phyloP scores from a whole-genome alignment of 2,329 filamentous ascomycete species.

The Beauveria scarabaeidicola region DNA sequence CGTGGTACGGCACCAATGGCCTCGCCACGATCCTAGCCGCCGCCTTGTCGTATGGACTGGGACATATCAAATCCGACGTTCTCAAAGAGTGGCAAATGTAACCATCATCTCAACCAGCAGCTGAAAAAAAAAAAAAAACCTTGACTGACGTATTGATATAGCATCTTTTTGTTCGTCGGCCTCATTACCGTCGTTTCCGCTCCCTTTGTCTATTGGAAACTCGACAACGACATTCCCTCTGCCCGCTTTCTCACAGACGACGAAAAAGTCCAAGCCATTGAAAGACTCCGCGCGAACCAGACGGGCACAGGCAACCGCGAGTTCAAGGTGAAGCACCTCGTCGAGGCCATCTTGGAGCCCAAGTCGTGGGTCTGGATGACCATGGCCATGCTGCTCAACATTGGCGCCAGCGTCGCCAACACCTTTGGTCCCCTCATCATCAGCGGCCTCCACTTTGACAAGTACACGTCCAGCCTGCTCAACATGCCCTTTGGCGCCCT shows the following conservation, averaged over 20 bases:
- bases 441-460: slow-evolving; percentile 50
- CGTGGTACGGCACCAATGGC: slow-evolving; percentile 60
- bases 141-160: background rate
- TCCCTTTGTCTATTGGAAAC: slow-evolving; percentile 49
- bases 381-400: slow-evolving; percentile 54
- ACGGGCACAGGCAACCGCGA: slow-evolving; percentile 65
- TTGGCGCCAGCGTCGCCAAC: slow-evolving; percentile 55
- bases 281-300: slow-evolving; percentile 64
- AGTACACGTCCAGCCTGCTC: slow-evolving; percentile 48
- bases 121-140: too few species aligned
- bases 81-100: slow-evolving; percentile 14
- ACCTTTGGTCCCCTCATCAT: slow-evolving; percentile 59
- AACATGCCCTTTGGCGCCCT: slow-evolving; percentile 60
- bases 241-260: slow-evolving; percentile 52
- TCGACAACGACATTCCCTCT: slow-evolving; percentile 51
- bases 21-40: slow-evolving; percentile 49
- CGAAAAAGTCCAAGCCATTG: slow-evolving; percentile 60
- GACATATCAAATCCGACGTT: slow-evolving; percentile 34
- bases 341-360: slow-evolving; percentile 38
- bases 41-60: slow-evolving; percentile 47
- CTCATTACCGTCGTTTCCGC: slow-evolving; percentile 50
- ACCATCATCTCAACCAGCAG: background rate
- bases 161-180: slow-evolving; percentile 53
- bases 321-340: slow-evolving; percentile 59
- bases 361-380: slow-evolving; percentile 52